phyloP scores from a whole-genome alignment of 441 rosid species.

The Populus hybrid region DNA sequence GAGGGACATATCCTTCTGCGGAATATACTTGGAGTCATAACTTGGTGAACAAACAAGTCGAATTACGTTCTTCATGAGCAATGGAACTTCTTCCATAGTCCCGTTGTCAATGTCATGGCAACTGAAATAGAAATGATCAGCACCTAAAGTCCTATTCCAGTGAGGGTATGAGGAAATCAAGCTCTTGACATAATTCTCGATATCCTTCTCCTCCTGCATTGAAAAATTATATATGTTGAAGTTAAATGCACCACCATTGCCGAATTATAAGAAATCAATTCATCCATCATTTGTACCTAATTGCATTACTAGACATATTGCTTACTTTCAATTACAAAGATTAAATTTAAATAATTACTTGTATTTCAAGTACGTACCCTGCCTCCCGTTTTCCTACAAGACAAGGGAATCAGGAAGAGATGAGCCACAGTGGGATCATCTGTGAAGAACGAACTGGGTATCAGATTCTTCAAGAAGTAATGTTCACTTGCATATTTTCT shows the following conservation, averaged over 20 bases:
- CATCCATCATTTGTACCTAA: background rate
- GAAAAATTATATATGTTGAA: background rate
- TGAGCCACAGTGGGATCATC: slow-evolving; percentile 12
- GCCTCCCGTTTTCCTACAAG: slow-evolving; percentile 9
- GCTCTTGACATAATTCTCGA: slow-evolving; percentile 28
- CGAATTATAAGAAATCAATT: too few species aligned
- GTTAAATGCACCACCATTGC: too few species aligned
- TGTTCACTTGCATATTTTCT: slow-evolving; percentile 12
- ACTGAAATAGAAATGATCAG: slow-evolving; percentile 75
- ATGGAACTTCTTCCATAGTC: slow-evolving; percentile 42
- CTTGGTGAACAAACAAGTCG: slow-evolving; percentile 2
- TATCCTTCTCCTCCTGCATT: background rate
- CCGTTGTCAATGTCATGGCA: slow-evolving; percentile 69
- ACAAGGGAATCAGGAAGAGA: slow-evolving; percentile 23
- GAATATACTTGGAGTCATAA: background rate
- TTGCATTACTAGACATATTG: too few species aligned
- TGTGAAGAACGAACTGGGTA: slow-evolving; percentile 14
- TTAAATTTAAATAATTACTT: too few species aligned
- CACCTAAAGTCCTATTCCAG: slow-evolving; percentile 77
- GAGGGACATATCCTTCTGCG: background rate
- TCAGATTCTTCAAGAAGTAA: slow-evolving; percentile 20
- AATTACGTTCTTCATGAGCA: background rate
- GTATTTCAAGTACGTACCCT: background rate
- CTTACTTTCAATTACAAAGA: background rate
- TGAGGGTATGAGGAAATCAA: slow-evolving; percentile 55